phyloP scores from a whole-genome alignment of 2,329 filamentous ascomycete species.

The Eurotiales sp. region DNA sequence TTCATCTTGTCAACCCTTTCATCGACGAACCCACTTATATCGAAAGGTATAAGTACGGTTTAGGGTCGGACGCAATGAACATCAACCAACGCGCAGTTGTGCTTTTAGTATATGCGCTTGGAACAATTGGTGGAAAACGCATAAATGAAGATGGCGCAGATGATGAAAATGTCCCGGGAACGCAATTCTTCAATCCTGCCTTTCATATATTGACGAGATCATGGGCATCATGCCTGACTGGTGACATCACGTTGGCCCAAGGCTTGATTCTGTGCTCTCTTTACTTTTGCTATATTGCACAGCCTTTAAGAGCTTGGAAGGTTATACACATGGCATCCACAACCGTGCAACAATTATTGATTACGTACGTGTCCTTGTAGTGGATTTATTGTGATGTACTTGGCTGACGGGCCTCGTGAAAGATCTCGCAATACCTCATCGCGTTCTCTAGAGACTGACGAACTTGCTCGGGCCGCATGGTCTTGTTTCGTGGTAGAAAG shows the following conservation, averaged over 20 bases:
- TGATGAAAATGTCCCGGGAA: conserved; percentile 22
- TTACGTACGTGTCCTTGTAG: background rate
- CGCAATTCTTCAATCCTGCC: conserved; percentile 25
- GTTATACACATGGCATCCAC: conserved; percentile 30
- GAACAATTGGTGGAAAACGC: conserved; percentile 17
- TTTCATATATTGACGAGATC: background rate
- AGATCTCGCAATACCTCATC: background rate
- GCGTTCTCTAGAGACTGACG: background rate
- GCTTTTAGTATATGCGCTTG: conserved; percentile 26
- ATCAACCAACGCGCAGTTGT: background rate
- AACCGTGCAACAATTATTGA: background rate
- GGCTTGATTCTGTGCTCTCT: conserved; percentile 27
- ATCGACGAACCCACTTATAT: background rate
- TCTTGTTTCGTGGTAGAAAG: conserved; percentile 7
- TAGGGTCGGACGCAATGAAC: background rate
- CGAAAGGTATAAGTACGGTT: background rate
- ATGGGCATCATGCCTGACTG: conserved; percentile 21
- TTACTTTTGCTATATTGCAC: conserved; percentile 31
- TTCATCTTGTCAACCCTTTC: background rate
- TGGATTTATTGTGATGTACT: background rate
- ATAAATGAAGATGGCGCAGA: background rate
- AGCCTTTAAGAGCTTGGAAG: conserved; percentile 31
- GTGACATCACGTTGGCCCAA: conserved; percentile 21
- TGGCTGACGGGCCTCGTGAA: background rate
- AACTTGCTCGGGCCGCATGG: background rate